Conservation (phyloP, 2,329 filamentous ascomycete genomes). For the Claviceps africana region DNA sequence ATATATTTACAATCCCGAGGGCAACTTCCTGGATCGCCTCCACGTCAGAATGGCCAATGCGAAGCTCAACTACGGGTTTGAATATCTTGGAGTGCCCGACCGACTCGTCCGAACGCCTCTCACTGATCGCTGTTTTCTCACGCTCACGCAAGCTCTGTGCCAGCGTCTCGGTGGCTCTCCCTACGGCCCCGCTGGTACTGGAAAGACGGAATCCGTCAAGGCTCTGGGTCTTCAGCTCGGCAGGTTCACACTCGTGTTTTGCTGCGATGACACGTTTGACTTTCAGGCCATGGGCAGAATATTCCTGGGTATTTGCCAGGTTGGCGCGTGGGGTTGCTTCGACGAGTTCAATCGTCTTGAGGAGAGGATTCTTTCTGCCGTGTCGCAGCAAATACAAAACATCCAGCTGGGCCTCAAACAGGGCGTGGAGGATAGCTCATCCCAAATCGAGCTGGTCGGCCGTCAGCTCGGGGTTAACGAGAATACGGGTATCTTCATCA, state of each 20-base stretch:
- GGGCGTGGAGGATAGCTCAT: slow-evolving; percentile 62
- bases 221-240: slow-evolving; percentile 91
- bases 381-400: slow-evolving; percentile 98
- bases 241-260: slow-evolving; percentile 96
- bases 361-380: slow-evolving; percentile 91
- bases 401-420: slow-evolving; percentile 93
- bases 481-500: slow-evolving; percentile 98
- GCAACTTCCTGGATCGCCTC: slow-evolving; percentile 69
- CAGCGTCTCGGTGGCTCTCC: slow-evolving; percentile 93
- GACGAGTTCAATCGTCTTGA: slow-evolving; percentile 99
- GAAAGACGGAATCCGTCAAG: slow-evolving; percentile 98
- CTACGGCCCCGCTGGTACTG: slow-evolving; percentile 92
- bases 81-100: slow-evolving; percentile 93
- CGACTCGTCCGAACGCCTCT: slow-evolving; percentile 91
- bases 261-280: slow-evolving; percentile 98
- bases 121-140: slow-evolving; percentile 96
- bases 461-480: slow-evolving; percentile 78
- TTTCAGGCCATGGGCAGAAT: slow-evolving; percentile 99
- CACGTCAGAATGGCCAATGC: slow-evolving; percentile 96
- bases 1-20: slow-evolving; percentile 73
- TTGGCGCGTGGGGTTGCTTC: slow-evolving; percentile 98
- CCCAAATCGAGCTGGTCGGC: slow-evolving; percentile 88
- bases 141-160: slow-evolving; percentile 86
- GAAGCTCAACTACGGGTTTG: slow-evolving; percentile 87
- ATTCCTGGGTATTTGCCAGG: slow-evolving; percentile 96